Evolutionary conservation across 2,329 filamentous ascomycete species (phyloP), one percentile per base, ranked within the genome.

Genomic region (Aspergillus candidus): DNA sequence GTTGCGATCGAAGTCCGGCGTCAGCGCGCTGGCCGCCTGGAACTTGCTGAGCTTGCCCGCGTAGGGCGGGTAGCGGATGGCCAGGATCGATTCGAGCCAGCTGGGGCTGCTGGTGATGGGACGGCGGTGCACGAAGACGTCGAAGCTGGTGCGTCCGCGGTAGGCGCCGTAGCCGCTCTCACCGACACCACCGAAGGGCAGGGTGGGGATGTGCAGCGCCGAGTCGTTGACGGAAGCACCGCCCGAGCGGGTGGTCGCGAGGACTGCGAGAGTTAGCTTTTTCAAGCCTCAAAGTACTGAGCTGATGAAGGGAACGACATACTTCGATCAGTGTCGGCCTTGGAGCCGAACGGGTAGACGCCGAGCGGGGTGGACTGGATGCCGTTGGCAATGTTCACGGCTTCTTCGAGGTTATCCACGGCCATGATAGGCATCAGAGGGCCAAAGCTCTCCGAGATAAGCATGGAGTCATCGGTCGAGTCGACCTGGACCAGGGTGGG

Each of bases 401-500:
- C 91, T 58, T 94, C 80, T 53, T 94, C 86, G n/a, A 96, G 74
- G 55, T 80, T 77, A 52, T 88, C 78, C 43, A 88, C 84, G 0
- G 88, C 78, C 42, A 94, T 71, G 50, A 97, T 81, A 50, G 87
- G 83, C 54, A 94, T 88, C 47, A 95, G 76, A n/a, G 93, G 93
- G 6, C 91, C 93, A 62, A 98, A 98, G 35, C 83, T 88, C 71
- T 98, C 93, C 51, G 94, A 80, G 17, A 72, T 71, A 60, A 96
- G 78, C 67, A 96, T 79, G 6, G 83, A 77, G 68, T 95, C 91
- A 38, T 90, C 77, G 12, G 78, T 62, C 49, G 80, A 82, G 53
- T 86, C 76, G 32, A 96, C 84, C 48, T 88, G 76, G n/a, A 98
- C 82, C n/a, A 91, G 82, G 0, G 93, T 98, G 1, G 90, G 88